Conservation (phyloP, 192 early-diverging fungal species). For the Entomortierella lignicola region DNA sequence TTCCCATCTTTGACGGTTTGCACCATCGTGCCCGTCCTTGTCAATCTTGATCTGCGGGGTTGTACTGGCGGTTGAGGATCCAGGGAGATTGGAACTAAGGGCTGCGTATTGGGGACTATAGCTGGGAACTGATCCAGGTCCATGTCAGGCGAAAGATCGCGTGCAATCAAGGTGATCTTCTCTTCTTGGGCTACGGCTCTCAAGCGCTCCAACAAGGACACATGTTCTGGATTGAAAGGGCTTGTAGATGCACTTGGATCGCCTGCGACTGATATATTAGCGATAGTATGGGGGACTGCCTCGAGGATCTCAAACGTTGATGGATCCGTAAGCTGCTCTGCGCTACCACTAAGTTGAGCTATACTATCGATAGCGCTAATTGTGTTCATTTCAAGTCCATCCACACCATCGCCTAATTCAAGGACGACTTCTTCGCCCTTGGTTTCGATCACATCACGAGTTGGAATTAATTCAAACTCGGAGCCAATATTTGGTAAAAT, state of each 20-base stretch:
- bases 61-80: no score
- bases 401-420: neutral
- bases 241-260: no score
- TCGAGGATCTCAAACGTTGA: neutral
- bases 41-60: conserved; percentile 19
- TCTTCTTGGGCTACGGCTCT: conserved; percentile 13
- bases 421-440: no score
- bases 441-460: no score
- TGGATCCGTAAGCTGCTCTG: neutral
- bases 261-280: neutral
- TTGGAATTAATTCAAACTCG: no score
- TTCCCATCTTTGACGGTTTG: conserved; percentile 29
- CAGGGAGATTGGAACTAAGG: no score
- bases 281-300: neutral
- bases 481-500: no score
- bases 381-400: neutral
- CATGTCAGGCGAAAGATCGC: no score
- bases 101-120: neutral
- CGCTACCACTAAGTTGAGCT: neutral
- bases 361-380: neutral
- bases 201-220: conserved; percentile 14
- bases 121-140: neutral
- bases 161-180: neutral
- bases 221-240: neutral
- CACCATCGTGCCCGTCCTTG: conserved; percentile 20